phyloP scores from a whole-genome alignment of 1,139 yeast genomes.

The Pichia sp. region DNA sequence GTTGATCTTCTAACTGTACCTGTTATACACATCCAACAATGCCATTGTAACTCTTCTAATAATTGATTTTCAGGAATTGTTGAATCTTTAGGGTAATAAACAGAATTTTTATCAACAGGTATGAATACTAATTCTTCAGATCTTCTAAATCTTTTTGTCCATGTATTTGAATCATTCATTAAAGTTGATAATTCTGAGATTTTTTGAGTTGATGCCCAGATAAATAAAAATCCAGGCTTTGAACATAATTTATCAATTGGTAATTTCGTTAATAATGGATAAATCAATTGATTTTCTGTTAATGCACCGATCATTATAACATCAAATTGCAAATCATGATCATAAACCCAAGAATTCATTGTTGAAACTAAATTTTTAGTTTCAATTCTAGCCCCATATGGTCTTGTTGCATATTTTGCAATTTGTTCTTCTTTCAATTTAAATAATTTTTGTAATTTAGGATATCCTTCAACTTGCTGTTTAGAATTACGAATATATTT shows the following conservation, averaged over 20 bases:
- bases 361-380: constrained; percentile 48
- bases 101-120: constrained; percentile 53
- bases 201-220: constrained; percentile 79
- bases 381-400: constrained; percentile 58
- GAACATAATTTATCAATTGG: constrained; percentile 72
- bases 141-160: constrained; percentile 75
- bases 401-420: constrained; percentile 45
- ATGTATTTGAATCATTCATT: constrained; percentile 46
- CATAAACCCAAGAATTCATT: constrained; percentile 54
- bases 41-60: constrained; percentile 67
- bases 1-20: constrained; percentile 86
- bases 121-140: constrained; percentile 79
- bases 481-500: constrained; percentile 56
- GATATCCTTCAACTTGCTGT: constrained; percentile 75
- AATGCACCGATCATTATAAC: constrained; percentile 90
- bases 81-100: constrained; percentile 49
- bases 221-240: constrained; percentile 76
- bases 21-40: constrained; percentile 95
- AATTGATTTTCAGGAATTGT: constrained; percentile 37
- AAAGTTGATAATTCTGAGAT: constrained; percentile 56
- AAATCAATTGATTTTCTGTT: constrained; percentile 60
- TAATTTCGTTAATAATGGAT: constrained; percentile 52
- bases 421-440: constrained; percentile 53
- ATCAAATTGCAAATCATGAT: constrained; percentile 61
- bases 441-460: constrained; percentile 66